A percentile compares a stretch with the other conserved stretches of the same genome.
phyloP scores from a whole-genome alignment of 306 rosid genomes.

The Mimosa bimucronata region DNA sequence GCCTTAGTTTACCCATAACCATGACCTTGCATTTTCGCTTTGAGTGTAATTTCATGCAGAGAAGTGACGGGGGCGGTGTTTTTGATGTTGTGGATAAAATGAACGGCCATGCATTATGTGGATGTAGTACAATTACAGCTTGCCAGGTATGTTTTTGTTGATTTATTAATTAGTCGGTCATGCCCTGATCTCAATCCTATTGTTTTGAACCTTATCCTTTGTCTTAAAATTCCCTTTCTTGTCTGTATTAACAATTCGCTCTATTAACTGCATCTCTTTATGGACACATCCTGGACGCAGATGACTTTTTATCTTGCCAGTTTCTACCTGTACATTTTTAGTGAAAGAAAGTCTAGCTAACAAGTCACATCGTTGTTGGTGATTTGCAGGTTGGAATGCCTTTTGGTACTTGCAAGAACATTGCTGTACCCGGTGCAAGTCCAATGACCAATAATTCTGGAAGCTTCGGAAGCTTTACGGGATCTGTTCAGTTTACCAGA shows the following conservation, averaged over 20 bases:
- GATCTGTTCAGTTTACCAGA: conserved; percentile 79
- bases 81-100: conserved; percentile 80
- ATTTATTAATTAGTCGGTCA: conserved; percentile 31
- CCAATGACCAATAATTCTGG: conserved; percentile 65
- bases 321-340: conserved; percentile 21
- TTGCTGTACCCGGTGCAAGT: conserved; percentile 56
- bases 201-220: conserved; percentile 28
- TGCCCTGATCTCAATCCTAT: conserved; percentile 16
- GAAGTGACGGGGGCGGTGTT: conserved; percentile 96
- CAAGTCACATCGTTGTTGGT: conserved; percentile 17
- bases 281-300: conserved; percentile 13
- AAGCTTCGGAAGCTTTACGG: conserved; percentile 87
- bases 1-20: background rate
- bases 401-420: conserved; percentile 86
- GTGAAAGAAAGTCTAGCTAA: background rate
- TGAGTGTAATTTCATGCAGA: conserved; percentile 60
- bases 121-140: conserved; percentile 73
- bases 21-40: conserved; percentile 25
- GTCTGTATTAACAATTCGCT: background rate
- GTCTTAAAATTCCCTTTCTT: conserved; percentile 19
- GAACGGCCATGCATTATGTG: conserved; percentile 79
- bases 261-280: conserved; percentile 14
- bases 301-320: conserved; percentile 26
- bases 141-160: conserved; percentile 75
- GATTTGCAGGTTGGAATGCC: conserved; percentile 82